Percentiles rank a stretch among this genome's conserved stretches.
Evolutionary conservation across 2,329 filamentous ascomycete species (phyloP).

Genomic region (Exophiala spinifera): DNA sequence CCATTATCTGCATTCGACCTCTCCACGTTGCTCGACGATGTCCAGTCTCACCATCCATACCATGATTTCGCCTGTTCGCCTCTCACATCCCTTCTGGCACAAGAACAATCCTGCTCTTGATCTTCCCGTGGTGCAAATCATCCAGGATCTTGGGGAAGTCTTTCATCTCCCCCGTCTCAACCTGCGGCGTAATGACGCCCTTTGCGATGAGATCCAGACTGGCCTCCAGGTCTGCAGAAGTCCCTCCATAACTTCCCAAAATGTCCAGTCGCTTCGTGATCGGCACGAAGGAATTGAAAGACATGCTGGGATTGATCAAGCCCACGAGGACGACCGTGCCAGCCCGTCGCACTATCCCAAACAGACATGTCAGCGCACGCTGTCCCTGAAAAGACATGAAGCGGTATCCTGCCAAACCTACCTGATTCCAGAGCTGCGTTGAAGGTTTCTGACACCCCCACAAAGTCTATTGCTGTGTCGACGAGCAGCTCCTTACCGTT

Average conservation of each 20-base stretch:
- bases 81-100: conserved; percentile 9
- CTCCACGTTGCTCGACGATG: neutral
- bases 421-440: conserved; percentile 8
- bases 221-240: conserved; percentile 7
- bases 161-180: conserved; percentile 9
- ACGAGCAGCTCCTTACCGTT: neutral
- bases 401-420: conserved; percentile 1
- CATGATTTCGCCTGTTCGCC: no score
- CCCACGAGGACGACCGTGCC: conserved; percentile 19
- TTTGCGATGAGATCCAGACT: conserved; percentile 12
- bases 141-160: conserved; percentile 15
- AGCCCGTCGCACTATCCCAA: conserved; percentile 11
- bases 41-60: neutral
- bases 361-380: neutral
- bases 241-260: conserved; percentile 20
- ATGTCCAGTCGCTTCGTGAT: conserved; percentile 14
- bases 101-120: conserved; percentile 19
- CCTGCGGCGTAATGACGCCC: conserved; percentile 17
- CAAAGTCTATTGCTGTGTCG: conserved; percentile 19
- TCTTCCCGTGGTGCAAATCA: conserved; percentile 17
- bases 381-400: neutral
- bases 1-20: no score
- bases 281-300: neutral
- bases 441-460: conserved; percentile 15
- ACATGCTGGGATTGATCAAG: conserved; percentile 4